Base-by-base conservation (phyloP, 192 early-diverging fungal species). In the Backusella psychrophila region DNA sequence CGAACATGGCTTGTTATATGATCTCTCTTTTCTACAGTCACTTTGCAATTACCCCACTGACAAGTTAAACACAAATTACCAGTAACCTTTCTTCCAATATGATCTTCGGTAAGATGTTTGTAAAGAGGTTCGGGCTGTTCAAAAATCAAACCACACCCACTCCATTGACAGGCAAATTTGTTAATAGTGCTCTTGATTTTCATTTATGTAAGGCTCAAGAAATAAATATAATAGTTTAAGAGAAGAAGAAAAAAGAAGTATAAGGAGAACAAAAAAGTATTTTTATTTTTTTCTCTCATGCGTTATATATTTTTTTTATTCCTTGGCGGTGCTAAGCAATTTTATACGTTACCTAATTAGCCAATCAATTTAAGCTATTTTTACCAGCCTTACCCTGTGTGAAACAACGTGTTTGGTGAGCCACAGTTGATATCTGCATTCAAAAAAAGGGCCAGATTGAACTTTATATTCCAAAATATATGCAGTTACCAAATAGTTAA, bases 341-440 rank as follows among this genome's bases (percentile, higher is more conserved):
- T 29, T 14, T 26, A 63, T 63, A 63, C 56, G 56, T 63, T 29
- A 63, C 26, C 26, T 29, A 63, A 63, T 63, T 63, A 63, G 56
- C 56, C 56, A 63, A 63, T 63, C 26, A 63, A 63, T 9, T 26
- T 29, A 29, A 63, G 0, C 26, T 63, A 63, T 63, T 63, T 63
- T 63, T 63, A 63, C 56, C 56, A 63, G 56, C 56, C 56, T 63
- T 63, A 26, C 56, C 56, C 56, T 63, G 21, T 63, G 56, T 63
- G 56, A 63, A 63, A 63, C 56, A 63, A 63, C 56, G 56, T 63
- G 56, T 29, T 63, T 63, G 56, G 56, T 63, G 56, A 63, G 56
- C 56, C 56, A 63, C 56, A 63, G 26, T 29, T 29, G 56, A 63
- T 63, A 29, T 63, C 56, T 63, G 56, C 56, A 63, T 63, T 63